These are phyloP conservation scores for Colletotrichum navitas DNA, from an alignment of 2,329 filamentous ascomycete genomes.

Conservation along the genomic window DNA sequence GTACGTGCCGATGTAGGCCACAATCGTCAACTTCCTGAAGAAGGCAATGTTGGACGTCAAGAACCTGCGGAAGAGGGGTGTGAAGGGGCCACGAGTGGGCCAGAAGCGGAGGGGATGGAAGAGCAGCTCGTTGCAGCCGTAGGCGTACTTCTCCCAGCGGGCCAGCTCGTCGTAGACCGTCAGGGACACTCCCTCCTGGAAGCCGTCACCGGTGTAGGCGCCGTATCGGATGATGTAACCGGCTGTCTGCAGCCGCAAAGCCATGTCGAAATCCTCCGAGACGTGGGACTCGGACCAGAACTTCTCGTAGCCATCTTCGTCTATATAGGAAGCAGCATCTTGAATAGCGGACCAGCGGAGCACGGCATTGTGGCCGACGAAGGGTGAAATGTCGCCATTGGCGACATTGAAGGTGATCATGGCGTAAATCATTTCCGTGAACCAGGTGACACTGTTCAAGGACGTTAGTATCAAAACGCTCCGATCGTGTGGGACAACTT, in stretches of 20 bases:
- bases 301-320: conserved; percentile 70
- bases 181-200: conserved; percentile 80
- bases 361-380: conserved; percentile 84
- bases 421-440: conserved; percentile 83
- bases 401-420: conserved; percentile 78
- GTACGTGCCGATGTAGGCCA: conserved; percentile 75
- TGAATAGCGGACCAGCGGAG: conserved; percentile 70
- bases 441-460: conserved; percentile 72
- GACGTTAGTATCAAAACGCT: conserved; percentile 48
- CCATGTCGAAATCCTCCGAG: conserved; percentile 84
- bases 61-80: conserved; percentile 72
- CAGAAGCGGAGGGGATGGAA: conserved; percentile 76
- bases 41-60: conserved; percentile 71
- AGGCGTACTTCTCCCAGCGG: conserved; percentile 81
- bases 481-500: background rate
- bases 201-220: conserved; percentile 76
- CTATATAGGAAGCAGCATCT: conserved; percentile 49
- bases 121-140: conserved; percentile 77
- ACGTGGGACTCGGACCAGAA: conserved; percentile 84
- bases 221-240: conserved; percentile 78
- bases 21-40: conserved; percentile 77
- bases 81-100: conserved; percentile 73
- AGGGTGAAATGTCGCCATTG: conserved; percentile 79
- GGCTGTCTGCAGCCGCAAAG: conserved; percentile 76
- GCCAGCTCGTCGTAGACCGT: conserved; percentile 80